Conservation (phyloP, 2,329 filamentous ascomycete genomes). For the Paraphaeosphaeria sporulosa region DNA sequence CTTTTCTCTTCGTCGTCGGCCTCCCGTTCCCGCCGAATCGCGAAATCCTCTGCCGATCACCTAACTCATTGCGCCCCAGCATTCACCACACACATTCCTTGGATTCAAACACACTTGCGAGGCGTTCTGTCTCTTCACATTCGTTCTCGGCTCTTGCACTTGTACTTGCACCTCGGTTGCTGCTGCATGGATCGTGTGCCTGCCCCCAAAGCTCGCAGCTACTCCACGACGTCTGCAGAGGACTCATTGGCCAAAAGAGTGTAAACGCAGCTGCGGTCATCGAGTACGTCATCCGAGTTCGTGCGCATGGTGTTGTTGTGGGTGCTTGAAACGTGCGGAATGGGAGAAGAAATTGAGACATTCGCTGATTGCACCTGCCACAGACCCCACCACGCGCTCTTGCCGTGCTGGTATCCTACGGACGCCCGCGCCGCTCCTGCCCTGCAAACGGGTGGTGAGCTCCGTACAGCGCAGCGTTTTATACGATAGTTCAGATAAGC, state of each 20-base stretch:
- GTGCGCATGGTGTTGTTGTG: constrained; percentile 14
- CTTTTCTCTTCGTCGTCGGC: constrained; percentile 23
- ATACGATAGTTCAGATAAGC: constrained; percentile 11
- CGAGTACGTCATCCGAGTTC: constrained; percentile 21
- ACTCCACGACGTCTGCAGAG: constrained; percentile 16
- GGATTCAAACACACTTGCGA: constrained; percentile 2
- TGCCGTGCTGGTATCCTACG: constrained; percentile 22
- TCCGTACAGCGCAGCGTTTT: constrained; percentile 18
- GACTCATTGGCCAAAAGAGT: constrained; percentile 13
- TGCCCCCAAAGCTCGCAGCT: constrained; percentile 23
- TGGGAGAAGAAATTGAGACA: constrained; percentile 18
- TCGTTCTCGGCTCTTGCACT: background rate
- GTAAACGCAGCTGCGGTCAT: constrained; percentile 5
- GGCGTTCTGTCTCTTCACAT: background rate
- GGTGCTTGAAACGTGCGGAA: constrained; percentile 14
- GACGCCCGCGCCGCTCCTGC: constrained; percentile 18
- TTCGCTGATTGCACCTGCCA: constrained; percentile 25
- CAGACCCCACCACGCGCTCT: constrained; percentile 24
- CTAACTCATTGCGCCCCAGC: constrained; percentile 8
- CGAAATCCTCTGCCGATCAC: constrained; percentile 11
- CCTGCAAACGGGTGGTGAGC: constrained; percentile 21
- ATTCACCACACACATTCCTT: constrained; percentile 17
- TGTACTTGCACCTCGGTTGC: constrained; percentile 16
- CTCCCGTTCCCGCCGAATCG: constrained; percentile 25
- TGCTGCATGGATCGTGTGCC: constrained; percentile 41